Evolutionary conservation across 2,329 filamentous ascomycete genomes (phyloP).

Genomic region (Penicillium sp.): DNA sequence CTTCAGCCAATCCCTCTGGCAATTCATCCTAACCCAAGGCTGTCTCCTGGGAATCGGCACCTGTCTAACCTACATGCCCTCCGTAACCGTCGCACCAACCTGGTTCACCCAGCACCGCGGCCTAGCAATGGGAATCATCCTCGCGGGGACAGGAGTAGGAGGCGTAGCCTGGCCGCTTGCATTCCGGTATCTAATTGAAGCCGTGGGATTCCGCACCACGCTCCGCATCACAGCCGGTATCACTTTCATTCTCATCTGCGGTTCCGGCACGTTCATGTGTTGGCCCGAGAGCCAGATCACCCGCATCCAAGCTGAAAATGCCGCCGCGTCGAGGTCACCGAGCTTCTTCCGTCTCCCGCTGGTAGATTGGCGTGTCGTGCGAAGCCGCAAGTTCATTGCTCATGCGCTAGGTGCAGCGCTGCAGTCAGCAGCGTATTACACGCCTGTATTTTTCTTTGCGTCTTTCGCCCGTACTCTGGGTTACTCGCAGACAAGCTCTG

Average conservation of each 20-base stretch:
- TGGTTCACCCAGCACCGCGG: constrained; percentile 38
- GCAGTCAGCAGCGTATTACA: constrained; percentile 40
- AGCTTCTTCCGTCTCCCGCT: constrained; percentile 28
- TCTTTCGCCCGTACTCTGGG: constrained; percentile 40
- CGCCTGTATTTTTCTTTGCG: constrained; percentile 40
- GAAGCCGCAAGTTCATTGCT: constrained; percentile 34
- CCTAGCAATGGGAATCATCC: constrained; percentile 40
- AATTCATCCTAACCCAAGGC: constrained; percentile 35
- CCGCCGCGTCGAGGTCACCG: constrained; percentile 12
- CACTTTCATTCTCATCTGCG: constrained; percentile 29
- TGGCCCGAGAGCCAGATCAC: constrained; percentile 26
- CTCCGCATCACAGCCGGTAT: constrained; percentile 35
- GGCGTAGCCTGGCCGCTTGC: constrained; percentile 39
- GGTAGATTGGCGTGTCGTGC: constrained; percentile 35
- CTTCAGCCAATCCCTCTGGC: constrained; percentile 34
- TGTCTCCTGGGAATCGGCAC: constrained; percentile 38
- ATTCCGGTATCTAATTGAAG: constrained; percentile 29
- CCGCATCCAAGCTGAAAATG: constrained; percentile 19
- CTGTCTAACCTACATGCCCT: constrained; percentile 38
- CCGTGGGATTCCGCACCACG: constrained; percentile 38
- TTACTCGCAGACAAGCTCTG: constrained; percentile 35
- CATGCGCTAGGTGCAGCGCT: constrained; percentile 37
- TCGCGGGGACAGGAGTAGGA: constrained; percentile 39
- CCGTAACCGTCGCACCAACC: constrained; percentile 38
- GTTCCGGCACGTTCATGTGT: constrained; percentile 24